Evolutionary conservation across 2,329 filamentous ascomycete species (phyloP).

Genomic region (Paecilomyces formosus): DNA sequence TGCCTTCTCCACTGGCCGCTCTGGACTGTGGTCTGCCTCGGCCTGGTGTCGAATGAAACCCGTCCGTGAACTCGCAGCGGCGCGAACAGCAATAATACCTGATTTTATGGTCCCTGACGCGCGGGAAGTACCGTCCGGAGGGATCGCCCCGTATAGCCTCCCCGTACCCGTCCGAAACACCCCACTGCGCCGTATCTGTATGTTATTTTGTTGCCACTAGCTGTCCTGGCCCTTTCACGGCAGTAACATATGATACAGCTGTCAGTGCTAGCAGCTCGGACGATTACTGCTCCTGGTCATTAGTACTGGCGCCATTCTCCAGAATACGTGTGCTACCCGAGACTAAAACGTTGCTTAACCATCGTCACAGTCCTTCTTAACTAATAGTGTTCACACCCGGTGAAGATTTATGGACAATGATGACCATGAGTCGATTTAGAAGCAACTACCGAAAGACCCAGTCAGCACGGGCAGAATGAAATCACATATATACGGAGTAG

Average conservation of each 20-base stretch:
- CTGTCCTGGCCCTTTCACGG: not conserved
- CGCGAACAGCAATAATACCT: not conserved
- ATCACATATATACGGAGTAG: not conserved
- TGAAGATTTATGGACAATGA: not conserved
- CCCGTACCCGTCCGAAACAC: not conserved
- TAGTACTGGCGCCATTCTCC: not conserved
- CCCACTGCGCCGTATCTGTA: not conserved
- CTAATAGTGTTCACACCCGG: not conserved
- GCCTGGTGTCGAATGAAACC: not conserved
- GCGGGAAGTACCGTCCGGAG: not conserved
- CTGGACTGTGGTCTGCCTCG: not conserved
- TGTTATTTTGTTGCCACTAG: not conserved
- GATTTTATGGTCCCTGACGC: not conserved
- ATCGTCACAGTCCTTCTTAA: not conserved
- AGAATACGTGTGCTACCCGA: not conserved
- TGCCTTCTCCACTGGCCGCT: not conserved
- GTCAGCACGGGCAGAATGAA: not conserved
- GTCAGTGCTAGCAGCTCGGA: not conserved
- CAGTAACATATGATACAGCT: not conserved
- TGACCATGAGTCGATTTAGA: not conserved
- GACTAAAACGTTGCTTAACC: not conserved
- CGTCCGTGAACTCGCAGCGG: not conserved
- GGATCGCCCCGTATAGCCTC: not conserved
- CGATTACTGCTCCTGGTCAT: not conserved
- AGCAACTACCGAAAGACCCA: not conserved